Evolutionary conservation across 2,329 filamentous ascomycete genomes (phyloP), one percentile per base, ranked within the genome.

Genomic region (Corynespora cassiicola): DNA sequence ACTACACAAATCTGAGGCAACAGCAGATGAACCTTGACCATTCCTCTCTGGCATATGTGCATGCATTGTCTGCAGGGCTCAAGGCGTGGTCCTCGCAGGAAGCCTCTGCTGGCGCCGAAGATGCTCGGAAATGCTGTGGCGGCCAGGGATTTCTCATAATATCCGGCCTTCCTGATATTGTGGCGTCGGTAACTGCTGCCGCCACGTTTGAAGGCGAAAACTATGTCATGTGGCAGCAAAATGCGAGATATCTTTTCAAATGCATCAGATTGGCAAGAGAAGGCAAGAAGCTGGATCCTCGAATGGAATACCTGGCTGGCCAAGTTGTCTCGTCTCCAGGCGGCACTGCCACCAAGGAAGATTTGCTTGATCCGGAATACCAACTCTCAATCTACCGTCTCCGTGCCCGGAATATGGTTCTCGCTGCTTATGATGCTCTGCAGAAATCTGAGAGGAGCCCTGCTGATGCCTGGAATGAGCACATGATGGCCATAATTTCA

Each of bases 11-110:
- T 19, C 27, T 36, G 24, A 8, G 31, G 15, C 17, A 17, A 15
- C 7, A 44, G 33, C 35, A 42, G 32, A 21, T 37, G n/a, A 38
- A 21, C 2, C 73, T 73, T 1, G 66, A 77, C 50, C 73, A 74
- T 44, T 60, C 61, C 9, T 57, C 61, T n/a, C 59, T 78, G n/a
- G 71, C 74, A 2, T 67, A 76, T 25, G 63, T 77, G 46, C 75
- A 78, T 37, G 72, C 69, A 15, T 71, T 74, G 20, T 74, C 73
- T 1, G 75, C 72, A 9, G 75, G 73, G 2, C 52, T 78, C 24
- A 78, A 79, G 48, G 76, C 73, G 35, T 60, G 76, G 11, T 74
- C 74, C 29, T 78, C 75, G 1, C 73, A 70, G 20, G 61, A 75
- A 6, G 73, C 74, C 6, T 74, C 75, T 1, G 74, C 76, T 45